phyloP scores from a whole-genome alignment of 169 alveolate species.

The Plasmodium billcollinsi region DNA sequence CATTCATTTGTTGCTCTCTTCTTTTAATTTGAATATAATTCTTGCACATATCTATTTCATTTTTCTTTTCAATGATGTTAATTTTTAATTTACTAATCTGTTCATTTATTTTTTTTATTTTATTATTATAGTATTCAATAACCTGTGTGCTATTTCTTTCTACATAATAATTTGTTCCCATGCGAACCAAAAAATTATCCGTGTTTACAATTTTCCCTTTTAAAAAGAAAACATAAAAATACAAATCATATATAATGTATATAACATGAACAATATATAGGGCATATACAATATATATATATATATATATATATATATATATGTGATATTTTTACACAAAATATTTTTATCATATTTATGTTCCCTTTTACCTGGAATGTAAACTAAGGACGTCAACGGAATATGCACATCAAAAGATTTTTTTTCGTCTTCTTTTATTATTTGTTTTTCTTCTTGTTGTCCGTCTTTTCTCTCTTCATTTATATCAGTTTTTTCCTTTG shows the following conservation, averaged over 20 bases:
- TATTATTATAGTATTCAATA: constrained; percentile 45
- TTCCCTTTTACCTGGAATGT: constrained; percentile 44
- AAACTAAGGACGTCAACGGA: constrained; percentile 69
- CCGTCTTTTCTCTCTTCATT: not conserved
- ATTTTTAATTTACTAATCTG: constrained; percentile 41
- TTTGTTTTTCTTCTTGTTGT: constrained; percentile 4
- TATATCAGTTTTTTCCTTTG: not conserved
- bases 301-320: too few species aligned
- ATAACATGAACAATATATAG: not conserved
- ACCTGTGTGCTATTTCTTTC: constrained; percentile 55
- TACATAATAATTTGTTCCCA: constrained; percentile 75
- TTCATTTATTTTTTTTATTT: constrained; percentile 58
- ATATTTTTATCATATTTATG: not conserved
- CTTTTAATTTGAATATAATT: constrained; percentile 62
- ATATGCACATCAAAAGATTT: constrained; percentile 53
- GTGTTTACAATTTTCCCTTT: constrained; percentile 68
- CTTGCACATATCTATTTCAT: constrained; percentile 70
- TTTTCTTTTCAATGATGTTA: constrained; percentile 53
- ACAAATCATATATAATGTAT: not conserved
- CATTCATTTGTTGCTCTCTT: constrained; percentile 25
- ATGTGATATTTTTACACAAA: too few species aligned
- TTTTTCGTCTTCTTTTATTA: not conserved
- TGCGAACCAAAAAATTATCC: constrained; percentile 55
- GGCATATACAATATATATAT: too few species aligned
- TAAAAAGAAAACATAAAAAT: not conserved